These are phyloP conservation scores for Scutellaria barbata DNA, from an alignment of 257 asterid genomes.

Conservation along the genomic window DNA sequence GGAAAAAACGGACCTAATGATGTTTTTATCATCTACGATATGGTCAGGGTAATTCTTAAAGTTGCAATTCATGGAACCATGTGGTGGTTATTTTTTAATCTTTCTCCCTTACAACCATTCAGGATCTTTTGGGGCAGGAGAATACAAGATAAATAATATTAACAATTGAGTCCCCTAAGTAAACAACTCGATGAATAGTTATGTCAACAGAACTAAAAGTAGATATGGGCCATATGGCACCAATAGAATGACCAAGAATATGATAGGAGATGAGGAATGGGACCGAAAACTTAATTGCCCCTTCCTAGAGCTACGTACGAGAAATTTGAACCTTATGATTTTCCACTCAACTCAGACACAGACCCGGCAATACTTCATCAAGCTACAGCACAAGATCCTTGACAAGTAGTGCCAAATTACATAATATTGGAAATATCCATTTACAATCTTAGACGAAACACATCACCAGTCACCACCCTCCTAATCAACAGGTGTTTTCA, in stretches of 20 bases:
- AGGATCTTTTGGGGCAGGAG: conserved; percentile 8
- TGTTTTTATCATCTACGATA: background rate
- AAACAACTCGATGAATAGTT: conserved; percentile 2
- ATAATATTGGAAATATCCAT: background rate
- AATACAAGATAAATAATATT: background rate
- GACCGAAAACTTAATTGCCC: conserved; percentile 12
- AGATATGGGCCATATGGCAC: background rate
- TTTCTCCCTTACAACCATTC: background rate
- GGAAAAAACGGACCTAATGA: conserved; percentile 1
- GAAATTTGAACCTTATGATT: background rate
- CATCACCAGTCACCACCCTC: conserved; percentile 3
- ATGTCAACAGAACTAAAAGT: background rate
- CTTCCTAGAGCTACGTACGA: background rate
- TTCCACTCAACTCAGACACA: conserved; percentile 24
- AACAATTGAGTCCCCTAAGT: background rate
- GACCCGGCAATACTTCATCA: background rate
- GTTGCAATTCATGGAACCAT: conserved; percentile 19
- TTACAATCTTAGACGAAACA: background rate
- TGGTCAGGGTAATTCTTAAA: background rate
- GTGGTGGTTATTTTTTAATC: background rate
- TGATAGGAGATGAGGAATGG: background rate
- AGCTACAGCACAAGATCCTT: conserved; percentile 1
- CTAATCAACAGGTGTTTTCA: background rate
- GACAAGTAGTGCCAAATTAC: conserved; percentile 7
- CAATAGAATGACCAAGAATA: background rate